Percentiles rank a stretch among this genome's conserved stretches.
These are phyloP conservation scores for Fragaria iinumae DNA, from an alignment of 306 rosid genomes.

Conservation along the genomic window DNA sequence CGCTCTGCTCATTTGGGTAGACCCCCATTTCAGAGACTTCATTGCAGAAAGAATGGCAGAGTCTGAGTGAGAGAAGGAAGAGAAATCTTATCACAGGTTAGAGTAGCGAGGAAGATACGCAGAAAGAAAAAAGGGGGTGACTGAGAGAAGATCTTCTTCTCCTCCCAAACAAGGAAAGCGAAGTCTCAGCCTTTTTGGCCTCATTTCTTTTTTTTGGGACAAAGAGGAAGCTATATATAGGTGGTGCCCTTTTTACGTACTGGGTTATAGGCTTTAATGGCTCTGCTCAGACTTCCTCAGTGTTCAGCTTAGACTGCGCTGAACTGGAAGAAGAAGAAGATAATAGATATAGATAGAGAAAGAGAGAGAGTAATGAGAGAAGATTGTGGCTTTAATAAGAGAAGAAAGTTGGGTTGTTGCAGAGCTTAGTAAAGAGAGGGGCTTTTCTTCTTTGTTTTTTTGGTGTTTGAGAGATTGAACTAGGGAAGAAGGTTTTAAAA, in stretches of 20 bases:
- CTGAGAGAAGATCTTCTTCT: conserved; percentile 31
- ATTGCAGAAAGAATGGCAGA: conserved; percentile 35
- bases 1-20: conserved; percentile 26
- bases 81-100: conserved; percentile 17
- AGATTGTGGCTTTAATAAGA: conserved; percentile 45
- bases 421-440: conserved; percentile 15
- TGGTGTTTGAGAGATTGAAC: conserved; percentile 33
- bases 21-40: conserved; percentile 15
- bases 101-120: conserved; percentile 32
- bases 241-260: conserved; percentile 31
- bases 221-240: conserved; percentile 49
- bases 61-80: background rate
- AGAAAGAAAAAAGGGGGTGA: conserved; percentile 22
- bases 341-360: background rate
- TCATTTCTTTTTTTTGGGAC: conserved; percentile 40
- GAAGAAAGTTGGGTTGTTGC: conserved; percentile 21
- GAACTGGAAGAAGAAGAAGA: conserved; percentile 4
- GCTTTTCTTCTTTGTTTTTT: background rate
- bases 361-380: conserved; percentile 25
- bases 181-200: conserved; percentile 34
- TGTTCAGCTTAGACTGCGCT: conserved; percentile 20
- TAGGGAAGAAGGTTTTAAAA: background rate
- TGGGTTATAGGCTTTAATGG: conserved; percentile 34
- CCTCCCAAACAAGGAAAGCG: conserved; percentile 34
- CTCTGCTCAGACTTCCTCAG: conserved; percentile 9